Evolutionary conservation across 495 filamentous ascomycete species (phyloP), one percentile per base, ranked within the genome.

Genomic region (Hyaloscypha variabilis): DNA sequence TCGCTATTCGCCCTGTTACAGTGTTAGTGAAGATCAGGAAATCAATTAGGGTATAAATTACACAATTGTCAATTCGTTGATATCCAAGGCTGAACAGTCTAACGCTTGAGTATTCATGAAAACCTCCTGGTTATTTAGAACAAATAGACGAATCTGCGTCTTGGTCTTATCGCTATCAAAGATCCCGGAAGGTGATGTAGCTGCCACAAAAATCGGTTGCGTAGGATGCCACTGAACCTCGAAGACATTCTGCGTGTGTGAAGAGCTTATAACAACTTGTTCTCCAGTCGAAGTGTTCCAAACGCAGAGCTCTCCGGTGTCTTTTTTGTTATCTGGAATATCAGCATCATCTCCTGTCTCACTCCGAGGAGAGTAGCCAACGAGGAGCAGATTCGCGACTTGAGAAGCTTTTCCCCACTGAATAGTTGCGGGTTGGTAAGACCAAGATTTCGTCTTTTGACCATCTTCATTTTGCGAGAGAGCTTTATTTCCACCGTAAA

Each of bases 71-170:
- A 97, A 81, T 69, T 93, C 91, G 69, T 97, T 97, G 70, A 98
- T 92, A 73, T 99, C 95, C 0, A 84, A 67, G 0, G 95, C 94
- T 21, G 84, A 78, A 70, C 92, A 97, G 64, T 96, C 89, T 1
- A 88, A 71, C 1, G 76, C 75, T 55, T 79, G 76, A 26, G 56
- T 67, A 24, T 60, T 62, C 1, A 56, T 46, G 39, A 67, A 73
- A 8, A 36, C 52, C 6, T 64, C 57, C 50, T 8, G 14, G 0
- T 59, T 23, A 46, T 65, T 67, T 10, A 67, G 65, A 8, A 36
- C 64, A 56, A 69, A 86, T 21, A 86, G 63, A 6, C 81, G 77
- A 31, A 85, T 79, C 71, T 85, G 83, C 0, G 82, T 85, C 39
- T 77, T 74, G 2, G 64, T 65, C 29, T 25, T 42, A 6, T 67